Conservation (phyloP, 495 filamentous ascomycete genomes). For the Aspergillus mulundensis region DNA sequence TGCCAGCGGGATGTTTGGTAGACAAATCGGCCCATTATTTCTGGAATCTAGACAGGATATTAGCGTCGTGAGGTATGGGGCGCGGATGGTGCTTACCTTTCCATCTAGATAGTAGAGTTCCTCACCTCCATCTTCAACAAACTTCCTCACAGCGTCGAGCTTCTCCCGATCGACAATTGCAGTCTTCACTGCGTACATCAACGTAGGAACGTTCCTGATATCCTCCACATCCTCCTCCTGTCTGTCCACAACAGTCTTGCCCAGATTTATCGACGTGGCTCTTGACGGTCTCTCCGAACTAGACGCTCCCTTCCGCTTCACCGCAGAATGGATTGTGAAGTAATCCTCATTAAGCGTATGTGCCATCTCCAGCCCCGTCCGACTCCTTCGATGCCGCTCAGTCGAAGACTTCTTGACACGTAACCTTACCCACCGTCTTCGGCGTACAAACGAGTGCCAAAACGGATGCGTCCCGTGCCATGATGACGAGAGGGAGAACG, state of each 20-base stretch:
- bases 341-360: conserved; percentile 78
- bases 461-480: conserved; percentile 92
- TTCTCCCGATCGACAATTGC: conserved; percentile 87
- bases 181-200: conserved; percentile 60
- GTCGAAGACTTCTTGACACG: conserved; percentile 53
- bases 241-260: conserved; percentile 22
- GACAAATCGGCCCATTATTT: conserved; percentile 80
- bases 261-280: conserved; percentile 33
- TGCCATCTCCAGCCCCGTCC: conserved; percentile 37
- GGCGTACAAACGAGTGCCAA: conserved; percentile 88
- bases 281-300: conserved; percentile 27
- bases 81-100: conserved; percentile 36
- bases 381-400: conserved; percentile 21
- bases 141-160: conserved; percentile 72
- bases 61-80: conserved; percentile 11
- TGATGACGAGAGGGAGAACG: conserved; percentile 65
- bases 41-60: conserved; percentile 53
- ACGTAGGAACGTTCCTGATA: conserved; percentile 60
- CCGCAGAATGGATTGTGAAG: conserved; percentile 67
- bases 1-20: conserved; percentile 84
- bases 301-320: conserved; percentile 37
- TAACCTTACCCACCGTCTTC: conserved; percentile 83
- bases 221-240: conserved; percentile 46
- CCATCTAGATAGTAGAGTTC: conserved; percentile 74
- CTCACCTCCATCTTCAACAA: conserved; percentile 72